Evolutionary conservation across 805 yeast genomes (phyloP).

Genomic region (Cyberlindnera mrakii): DNA sequence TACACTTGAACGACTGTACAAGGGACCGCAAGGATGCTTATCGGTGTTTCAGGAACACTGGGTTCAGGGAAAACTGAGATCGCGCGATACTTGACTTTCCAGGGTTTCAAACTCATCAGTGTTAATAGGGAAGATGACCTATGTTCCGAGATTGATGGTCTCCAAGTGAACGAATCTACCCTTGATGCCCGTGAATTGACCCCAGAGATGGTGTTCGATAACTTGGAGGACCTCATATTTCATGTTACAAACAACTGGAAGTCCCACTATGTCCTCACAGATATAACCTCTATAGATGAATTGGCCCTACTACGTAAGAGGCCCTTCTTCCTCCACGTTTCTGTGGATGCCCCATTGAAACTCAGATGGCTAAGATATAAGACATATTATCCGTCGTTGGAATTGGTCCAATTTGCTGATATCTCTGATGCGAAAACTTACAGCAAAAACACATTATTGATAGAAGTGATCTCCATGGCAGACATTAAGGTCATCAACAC

Average conservation of each 20-base stretch:
- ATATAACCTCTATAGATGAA: slow-evolving; percentile 36
- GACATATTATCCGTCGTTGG: slow-evolving; percentile 22
- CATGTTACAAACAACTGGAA: slow-evolving; percentile 66
- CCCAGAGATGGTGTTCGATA: slow-evolving; percentile 29
- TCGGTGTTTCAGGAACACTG: slow-evolving; percentile 68
- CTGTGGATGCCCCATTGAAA: slow-evolving; percentile 66
- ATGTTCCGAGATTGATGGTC: slow-evolving; percentile 9
- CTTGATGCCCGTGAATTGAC: slow-evolving; percentile 10
- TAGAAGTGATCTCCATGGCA: slow-evolving; percentile 42
- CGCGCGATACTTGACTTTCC: slow-evolving; percentile 47
- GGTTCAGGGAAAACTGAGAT: slow-evolving; percentile 65
- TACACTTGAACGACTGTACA: too few relatives aligned
- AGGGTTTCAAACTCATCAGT: slow-evolving; percentile 42
- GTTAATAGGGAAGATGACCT: slow-evolving; percentile 10
- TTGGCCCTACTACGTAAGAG: slow-evolving; percentile 50
- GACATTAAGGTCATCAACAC: slow-evolving; percentile 54
- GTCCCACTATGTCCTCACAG: slow-evolving; percentile 51
- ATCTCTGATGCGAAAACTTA: slow-evolving; percentile 30
- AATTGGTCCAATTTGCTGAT: slow-evolving; percentile 31
- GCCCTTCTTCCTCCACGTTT: slow-evolving; percentile 79
- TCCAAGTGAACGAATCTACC: slow-evolving; percentile 10
- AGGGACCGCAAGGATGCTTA: slow-evolving; percentile 41
- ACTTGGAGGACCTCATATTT: slow-evolving; percentile 42
- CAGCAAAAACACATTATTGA: slow-evolving; percentile 23
- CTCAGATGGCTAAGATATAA: slow-evolving; percentile 33